A percentile compares a stretch with the other conserved stretches of the same genome.
Evolutionary conservation across 2,329 filamentous ascomycete species (phyloP).

Genomic region (Graphiopsis chlorocephala): DNA sequence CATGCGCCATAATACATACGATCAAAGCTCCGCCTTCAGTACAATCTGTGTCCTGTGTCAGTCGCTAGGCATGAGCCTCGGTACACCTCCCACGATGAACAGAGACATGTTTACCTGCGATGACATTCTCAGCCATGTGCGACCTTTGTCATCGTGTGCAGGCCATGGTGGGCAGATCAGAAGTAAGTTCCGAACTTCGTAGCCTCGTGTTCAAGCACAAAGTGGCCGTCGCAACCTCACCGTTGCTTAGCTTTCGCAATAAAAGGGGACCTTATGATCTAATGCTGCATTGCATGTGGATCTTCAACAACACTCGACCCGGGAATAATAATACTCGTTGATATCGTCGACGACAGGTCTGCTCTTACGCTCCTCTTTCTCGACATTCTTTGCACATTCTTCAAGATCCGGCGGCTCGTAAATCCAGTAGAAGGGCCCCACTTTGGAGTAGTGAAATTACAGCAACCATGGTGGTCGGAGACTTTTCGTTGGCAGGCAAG

Average conservation of each 20-base stretch:
- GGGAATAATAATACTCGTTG: background rate
- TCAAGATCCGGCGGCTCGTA: background rate
- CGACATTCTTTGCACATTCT: background rate
- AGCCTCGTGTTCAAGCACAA: background rate
- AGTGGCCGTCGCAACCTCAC: background rate
- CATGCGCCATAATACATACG: too few relatives aligned
- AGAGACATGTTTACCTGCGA: too few relatives aligned
- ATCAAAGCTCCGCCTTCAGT: too few relatives aligned
- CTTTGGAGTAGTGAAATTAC: background rate
- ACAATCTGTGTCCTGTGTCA: too few relatives aligned
- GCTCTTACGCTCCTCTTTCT: background rate
- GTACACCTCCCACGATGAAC: too few relatives aligned
- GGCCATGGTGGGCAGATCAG: background rate
- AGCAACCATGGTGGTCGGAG: slow-evolving; percentile 25
- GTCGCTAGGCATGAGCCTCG: too few relatives aligned
- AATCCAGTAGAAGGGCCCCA: background rate
- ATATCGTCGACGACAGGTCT: background rate
- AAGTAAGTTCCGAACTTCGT: too few relatives aligned
- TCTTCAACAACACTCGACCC: background rate
- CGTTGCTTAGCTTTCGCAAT: background rate
- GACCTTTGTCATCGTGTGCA: background rate
- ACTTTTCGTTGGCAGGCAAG: slow-evolving; percentile 25
- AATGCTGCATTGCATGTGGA: slow-evolving; percentile 2
- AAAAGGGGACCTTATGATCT: background rate
- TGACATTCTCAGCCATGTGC: too few relatives aligned